These are phyloP conservation scores for Chaetomium globosum DNA, from an alignment of 2,329 filamentous ascomycete genomes.

Conservation along the genomic window DNA sequence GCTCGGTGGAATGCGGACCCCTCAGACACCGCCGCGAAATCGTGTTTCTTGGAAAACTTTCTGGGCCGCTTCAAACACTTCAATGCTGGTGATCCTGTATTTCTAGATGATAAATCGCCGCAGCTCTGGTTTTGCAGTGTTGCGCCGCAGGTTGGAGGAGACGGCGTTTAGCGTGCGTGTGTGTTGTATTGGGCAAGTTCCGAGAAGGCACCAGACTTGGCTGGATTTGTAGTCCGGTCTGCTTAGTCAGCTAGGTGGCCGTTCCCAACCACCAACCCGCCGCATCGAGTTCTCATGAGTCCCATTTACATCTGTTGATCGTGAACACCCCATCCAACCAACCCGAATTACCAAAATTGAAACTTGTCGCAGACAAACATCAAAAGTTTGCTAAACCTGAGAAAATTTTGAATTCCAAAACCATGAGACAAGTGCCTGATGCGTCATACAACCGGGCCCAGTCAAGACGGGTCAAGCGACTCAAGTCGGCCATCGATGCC, in stretches of 20 bases:
- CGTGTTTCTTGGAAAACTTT: slow-evolving; percentile 13
- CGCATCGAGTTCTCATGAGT: neutral
- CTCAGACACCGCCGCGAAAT: slow-evolving; percentile 21
- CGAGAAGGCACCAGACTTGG: slow-evolving; percentile 23
- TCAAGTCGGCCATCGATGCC: neutral
- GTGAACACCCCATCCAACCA: neutral
- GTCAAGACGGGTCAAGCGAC: too few relatives aligned
- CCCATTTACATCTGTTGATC: neutral
- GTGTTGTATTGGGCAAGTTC: slow-evolving; percentile 39
- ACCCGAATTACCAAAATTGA: neutral
- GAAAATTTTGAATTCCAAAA: neutral
- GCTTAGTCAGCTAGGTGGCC: slow-evolving; percentile 35
- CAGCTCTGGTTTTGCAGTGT: slow-evolving; percentile 29
- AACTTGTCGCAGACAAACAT: neutral
- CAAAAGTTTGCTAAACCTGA: neutral
- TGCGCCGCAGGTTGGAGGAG: slow-evolving; percentile 33
- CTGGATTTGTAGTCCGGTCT: slow-evolving; percentile 28
- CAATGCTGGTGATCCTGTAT: slow-evolving; percentile 30
- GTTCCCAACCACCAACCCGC: neutral
- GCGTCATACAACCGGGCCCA: too few relatives aligned
- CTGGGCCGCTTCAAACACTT: slow-evolving; percentile 24
- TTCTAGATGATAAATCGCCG: slow-evolving; percentile 33
- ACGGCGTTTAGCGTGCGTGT: slow-evolving; percentile 31
- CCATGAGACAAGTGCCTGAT: neutral
- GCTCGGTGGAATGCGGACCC: slow-evolving; percentile 31